Base-by-base conservation (phyloP, 1,284 basidiomycete genomes). In the Ganoderma boninense region DNA sequence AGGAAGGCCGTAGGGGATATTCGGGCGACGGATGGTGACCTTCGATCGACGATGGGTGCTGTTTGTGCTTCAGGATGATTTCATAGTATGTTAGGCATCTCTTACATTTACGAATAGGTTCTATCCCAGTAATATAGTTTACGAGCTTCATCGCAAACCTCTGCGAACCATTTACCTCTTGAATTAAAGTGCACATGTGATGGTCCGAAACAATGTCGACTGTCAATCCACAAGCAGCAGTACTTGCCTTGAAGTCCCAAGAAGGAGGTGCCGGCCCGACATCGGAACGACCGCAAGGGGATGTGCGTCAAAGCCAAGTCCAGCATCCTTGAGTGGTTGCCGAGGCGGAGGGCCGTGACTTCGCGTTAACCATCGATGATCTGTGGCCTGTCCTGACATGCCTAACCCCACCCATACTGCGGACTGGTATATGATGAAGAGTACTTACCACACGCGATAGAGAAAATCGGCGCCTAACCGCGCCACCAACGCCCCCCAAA, bases 1-100 rank as follows among this genome's bases (percentile, higher is more conserved):
- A 82, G 65, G 69, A 65, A 14, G 78, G 78, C 14, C 76, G 76
- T 56, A 29, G 75, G 71, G 32, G 32, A 32, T 42, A 59, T 59
- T 13, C 23, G 11, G 26, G 49, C 23, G 49, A 38, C 38, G 57
- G 57, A 14, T 60, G 54, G 29, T 57, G 8, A 49, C 2, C 23
- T 14, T 54, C 4, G 11, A 6, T 7, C n/a, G 8, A 23, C 46
- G 46, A 23, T 49, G 46, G 8, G 8, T 49, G n/a, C 46, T 49
- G n/a, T 23, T 23, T 23, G n/a, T 49, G n/a, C 46, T 49, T 18
- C 43, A 32, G 32, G 5, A 44, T 44, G 44, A n/a, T 54, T 14
- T 54, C 23, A 13, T 44, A 54, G 23, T 52, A 52, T 8, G 49
- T 52, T 52, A 52, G 2, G 23, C 11, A 10, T 29, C 16, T 18